phyloP scores from a whole-genome alignment of 2,329 filamentous ascomycete species.

The Westerdykella aurantiaca region DNA sequence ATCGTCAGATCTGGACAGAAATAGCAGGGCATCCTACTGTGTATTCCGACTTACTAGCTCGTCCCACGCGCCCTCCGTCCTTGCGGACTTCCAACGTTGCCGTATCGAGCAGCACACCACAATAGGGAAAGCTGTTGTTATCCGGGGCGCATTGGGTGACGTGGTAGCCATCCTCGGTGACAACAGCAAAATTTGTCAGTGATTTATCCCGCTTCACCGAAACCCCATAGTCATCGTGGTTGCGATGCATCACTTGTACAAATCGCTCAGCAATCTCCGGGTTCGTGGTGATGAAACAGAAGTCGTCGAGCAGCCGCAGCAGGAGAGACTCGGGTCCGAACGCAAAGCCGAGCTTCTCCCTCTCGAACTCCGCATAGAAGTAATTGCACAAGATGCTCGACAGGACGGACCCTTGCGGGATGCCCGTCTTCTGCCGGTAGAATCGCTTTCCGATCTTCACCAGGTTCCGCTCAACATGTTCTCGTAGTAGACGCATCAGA shows the following conservation, averaged over 20 bases:
- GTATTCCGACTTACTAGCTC: slow-evolving; percentile 42
- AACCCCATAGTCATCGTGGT: slow-evolving; percentile 75
- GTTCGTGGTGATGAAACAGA: slow-evolving; percentile 76
- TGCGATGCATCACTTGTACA: slow-evolving; percentile 71
- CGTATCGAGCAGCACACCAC: slow-evolving; percentile 72
- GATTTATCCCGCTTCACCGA: slow-evolving; percentile 71
- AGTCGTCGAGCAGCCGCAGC: slow-evolving; percentile 84
- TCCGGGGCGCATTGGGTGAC: slow-evolving; percentile 36
- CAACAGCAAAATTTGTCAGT: slow-evolving; percentile 72
- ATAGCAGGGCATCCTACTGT: not conserved
- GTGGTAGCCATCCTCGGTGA: slow-evolving; percentile 47
- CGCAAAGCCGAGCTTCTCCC: slow-evolving; percentile 62
- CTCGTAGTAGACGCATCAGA: slow-evolving; percentile 63
- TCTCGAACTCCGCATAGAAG: slow-evolving; percentile 87
- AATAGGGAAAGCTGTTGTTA: slow-evolving; percentile 71
- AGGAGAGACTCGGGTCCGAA: slow-evolving; percentile 57
- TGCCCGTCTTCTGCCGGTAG: slow-evolving; percentile 81
- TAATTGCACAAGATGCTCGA: slow-evolving; percentile 88
- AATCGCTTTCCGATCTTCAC: slow-evolving; percentile 84
- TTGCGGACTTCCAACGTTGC: slow-evolving; percentile 68
- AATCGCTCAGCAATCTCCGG: slow-evolving; percentile 63
- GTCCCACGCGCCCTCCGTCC: slow-evolving; percentile 52
- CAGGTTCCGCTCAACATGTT: slow-evolving; percentile 80
- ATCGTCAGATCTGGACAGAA: slow-evolving; percentile 5
- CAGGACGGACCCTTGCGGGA: slow-evolving; percentile 87